A percentile compares a stretch with the other conserved stretches of the same genome.
phyloP scores from a whole-genome alignment of 208 protist species.

The Trypanosomatidae sp. region DNA sequence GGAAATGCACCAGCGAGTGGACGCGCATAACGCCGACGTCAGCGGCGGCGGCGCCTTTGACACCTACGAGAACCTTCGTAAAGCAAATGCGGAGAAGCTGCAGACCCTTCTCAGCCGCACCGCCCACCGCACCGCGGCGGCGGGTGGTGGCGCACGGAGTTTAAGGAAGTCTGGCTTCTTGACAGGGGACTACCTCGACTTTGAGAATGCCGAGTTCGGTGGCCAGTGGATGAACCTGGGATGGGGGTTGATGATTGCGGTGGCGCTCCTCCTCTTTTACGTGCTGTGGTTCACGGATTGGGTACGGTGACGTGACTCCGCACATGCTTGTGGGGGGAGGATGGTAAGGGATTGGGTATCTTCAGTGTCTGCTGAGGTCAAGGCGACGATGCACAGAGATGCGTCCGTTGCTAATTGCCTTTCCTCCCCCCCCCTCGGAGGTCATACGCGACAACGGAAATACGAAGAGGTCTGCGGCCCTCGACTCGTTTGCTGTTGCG shows the following conservation, averaged over 20 bases:
- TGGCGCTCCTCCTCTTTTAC: conserved; percentile 41
- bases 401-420: no score
- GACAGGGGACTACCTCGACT: conserved; percentile 44
- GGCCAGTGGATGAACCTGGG: conserved; percentile 30
- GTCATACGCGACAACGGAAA: no score
- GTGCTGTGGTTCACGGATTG: conserved; percentile 53
- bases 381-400: no score
- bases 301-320: conserved; percentile 17
- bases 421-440: no score
- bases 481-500: no score
- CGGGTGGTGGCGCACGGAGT: background rate
- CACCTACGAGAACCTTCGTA: conserved; percentile 12
- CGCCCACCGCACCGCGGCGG: conserved; percentile 11
- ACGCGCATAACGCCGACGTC: conserved; percentile 8
- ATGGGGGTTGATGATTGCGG: conserved; percentile 16
- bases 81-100: conserved; percentile 29
- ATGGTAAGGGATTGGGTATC: no score
- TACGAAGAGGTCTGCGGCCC: no score
- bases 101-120: conserved; percentile 11
- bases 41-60: conserved; percentile 15
- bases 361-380: no score
- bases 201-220: conserved; percentile 27
- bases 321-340: background rate
- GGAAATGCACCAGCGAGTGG: conserved; percentile 13
- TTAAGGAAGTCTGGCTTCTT: conserved; percentile 18